These are phyloP conservation scores for Ophiocordyceps camponoti-saundersi DNA, from an alignment of 2,329 filamentous ascomycete genomes.

Conservation along the genomic window DNA sequence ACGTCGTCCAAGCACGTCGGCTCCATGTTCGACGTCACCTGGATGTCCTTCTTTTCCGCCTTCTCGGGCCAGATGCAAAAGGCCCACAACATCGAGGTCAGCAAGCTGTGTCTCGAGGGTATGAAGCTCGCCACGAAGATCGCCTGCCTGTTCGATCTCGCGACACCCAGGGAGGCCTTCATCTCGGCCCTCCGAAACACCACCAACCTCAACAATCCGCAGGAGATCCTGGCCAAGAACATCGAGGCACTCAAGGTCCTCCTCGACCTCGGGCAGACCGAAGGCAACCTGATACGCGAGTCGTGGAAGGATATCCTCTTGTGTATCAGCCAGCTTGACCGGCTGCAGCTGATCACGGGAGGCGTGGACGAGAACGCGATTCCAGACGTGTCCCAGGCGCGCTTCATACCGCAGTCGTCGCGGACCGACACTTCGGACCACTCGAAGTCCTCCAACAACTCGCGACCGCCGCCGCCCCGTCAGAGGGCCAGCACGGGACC, in stretches of 20 bases:
- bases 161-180: constrained; percentile 88
- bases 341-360: constrained; percentile 84
- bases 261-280: constrained; percentile 79
- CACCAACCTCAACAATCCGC: constrained; percentile 88
- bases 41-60: constrained; percentile 97
- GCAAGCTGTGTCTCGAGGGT: constrained; percentile 84
- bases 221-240: constrained; percentile 91
- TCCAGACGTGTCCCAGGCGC: constrained; percentile 77
- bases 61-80: constrained; percentile 89
- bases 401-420: constrained; percentile 45
- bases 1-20: constrained; percentile 90
- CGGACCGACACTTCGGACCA: constrained; percentile 37
- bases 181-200: constrained; percentile 84
- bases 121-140: constrained; percentile 90
- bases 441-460: constrained; percentile 54
- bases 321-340: constrained; percentile 88
- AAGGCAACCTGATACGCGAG: constrained; percentile 73
- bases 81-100: constrained; percentile 79
- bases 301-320: constrained; percentile 95
- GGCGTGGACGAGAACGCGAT: constrained; percentile 87
- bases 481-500: constrained; percentile 40
- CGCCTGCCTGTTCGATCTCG: constrained; percentile 80
- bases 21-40: constrained; percentile 96
- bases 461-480: constrained; percentile 24
- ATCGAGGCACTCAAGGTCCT: constrained; percentile 85